Conservation (phyloP, 2,329 filamentous ascomycete species). For the Diaporthe sp. region DNA sequence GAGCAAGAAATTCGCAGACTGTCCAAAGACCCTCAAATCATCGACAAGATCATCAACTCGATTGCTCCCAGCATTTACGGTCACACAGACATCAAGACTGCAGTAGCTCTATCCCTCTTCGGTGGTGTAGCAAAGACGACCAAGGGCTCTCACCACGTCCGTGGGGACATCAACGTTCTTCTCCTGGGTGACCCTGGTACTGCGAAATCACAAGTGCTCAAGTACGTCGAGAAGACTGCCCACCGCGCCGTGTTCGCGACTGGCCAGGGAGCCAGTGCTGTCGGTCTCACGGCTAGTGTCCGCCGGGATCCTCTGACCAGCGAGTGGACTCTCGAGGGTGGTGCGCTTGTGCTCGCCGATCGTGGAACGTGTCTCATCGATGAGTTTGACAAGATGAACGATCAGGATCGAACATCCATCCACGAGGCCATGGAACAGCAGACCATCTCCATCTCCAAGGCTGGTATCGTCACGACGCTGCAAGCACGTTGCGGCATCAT, state of each 20-base stretch:
- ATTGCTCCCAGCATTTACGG: constrained; percentile 98
- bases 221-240: constrained; percentile 97
- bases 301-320: constrained; percentile 94
- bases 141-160: constrained; percentile 89
- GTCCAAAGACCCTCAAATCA: constrained; percentile 89
- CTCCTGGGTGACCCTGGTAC: constrained; percentile 97
- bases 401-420: constrained; percentile 97
- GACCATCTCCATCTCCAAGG: constrained; percentile 98
- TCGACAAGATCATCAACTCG: constrained; percentile 92
- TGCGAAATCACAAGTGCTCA: constrained; percentile 96
- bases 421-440: constrained; percentile 99
- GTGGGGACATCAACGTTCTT: constrained; percentile 98
- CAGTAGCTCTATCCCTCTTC: constrained; percentile 92
- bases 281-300: constrained; percentile 97
- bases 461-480: constrained; percentile 96
- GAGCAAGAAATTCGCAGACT: constrained; percentile 90
- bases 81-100: constrained; percentile 96
- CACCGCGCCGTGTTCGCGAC: constrained; percentile 98
- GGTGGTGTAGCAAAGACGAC: constrained; percentile 93
- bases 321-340: constrained; percentile 98
- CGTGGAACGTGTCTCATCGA: constrained; percentile 96
- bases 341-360: constrained; percentile 94
- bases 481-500: constrained; percentile 97
- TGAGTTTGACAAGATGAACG: constrained; percentile 99
- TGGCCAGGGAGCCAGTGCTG: constrained; percentile 95